Conservation (phyloP, 2,329 filamentous ascomycete species). For the Conoideocrella luteorostrata region DNA sequence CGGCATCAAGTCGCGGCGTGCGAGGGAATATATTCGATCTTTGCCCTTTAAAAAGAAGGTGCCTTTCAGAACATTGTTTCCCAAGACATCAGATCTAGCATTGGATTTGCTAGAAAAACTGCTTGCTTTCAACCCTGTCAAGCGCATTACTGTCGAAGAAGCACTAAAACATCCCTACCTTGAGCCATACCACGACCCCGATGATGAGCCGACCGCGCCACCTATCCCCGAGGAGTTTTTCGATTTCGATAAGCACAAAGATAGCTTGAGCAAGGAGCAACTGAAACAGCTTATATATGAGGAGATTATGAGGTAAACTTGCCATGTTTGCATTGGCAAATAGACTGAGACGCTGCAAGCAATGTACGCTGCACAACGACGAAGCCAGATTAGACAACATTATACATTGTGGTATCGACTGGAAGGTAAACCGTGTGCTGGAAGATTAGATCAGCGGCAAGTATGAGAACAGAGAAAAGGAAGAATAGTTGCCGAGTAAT, state of each 20-base stretch:
- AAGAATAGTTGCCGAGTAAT: slow-evolving; percentile 1
- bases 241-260: slow-evolving; percentile 99
- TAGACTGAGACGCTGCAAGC: not conserved
- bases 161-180: slow-evolving; percentile 96
- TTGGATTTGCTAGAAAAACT: slow-evolving; percentile 93
- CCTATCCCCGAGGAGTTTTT: slow-evolving; percentile 99
- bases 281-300: slow-evolving; percentile 96
- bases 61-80: slow-evolving; percentile 92
- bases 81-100: slow-evolving; percentile 96
- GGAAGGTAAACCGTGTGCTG: too few relatives aligned
- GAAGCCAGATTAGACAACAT: not conserved
- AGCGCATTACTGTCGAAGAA: slow-evolving; percentile 97
- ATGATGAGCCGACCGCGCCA: slow-evolving; percentile 93
- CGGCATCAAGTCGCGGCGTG: slow-evolving; percentile 96
- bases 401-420: too few relatives aligned
- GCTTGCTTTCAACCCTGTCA: slow-evolving; percentile 95
- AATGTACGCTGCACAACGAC: not conserved
- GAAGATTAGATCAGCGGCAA: too few relatives aligned
- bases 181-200: slow-evolving; percentile 97
- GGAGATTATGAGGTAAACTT: slow-evolving; percentile 70
- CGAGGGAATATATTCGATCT: slow-evolving; percentile 95
- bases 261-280: slow-evolving; percentile 96
- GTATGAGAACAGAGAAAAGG: too few relatives aligned
- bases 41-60: slow-evolving; percentile 99
- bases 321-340: not conserved